Base-by-base conservation (phyloP, 495 filamentous ascomycete species). In the Polyplosphaeria fusca region DNA sequence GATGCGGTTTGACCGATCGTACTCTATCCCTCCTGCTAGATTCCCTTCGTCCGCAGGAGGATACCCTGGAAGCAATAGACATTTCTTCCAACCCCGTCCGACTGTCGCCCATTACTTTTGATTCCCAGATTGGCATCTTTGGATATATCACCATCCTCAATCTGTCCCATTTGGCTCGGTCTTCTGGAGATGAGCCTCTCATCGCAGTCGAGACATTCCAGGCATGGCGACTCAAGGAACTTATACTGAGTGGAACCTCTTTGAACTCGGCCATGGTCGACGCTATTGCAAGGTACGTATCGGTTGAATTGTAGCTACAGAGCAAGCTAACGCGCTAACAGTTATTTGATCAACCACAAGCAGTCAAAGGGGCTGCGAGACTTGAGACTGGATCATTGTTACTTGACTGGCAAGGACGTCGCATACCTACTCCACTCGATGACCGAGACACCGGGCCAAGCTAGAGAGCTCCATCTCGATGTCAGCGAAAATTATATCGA, bases 401-500 rank as follows among this genome's bases (percentile, higher is more conserved):
- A 84, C 27, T 73, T 98, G 43, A 88, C 80, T 5, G 90, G 91
- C 12, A 78, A 76, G 40, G 83, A 90, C 67, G 84, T 90, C 1
- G 90, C 89, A 5, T 79, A 83, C 46, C 76, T 98, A 27, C 81
- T 96, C 66, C 79, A 83, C 61, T 85, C 88, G 5, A 86, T 96
- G 80, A 72, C 75, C 22, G 63, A 70, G 42, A 32, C 20, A 1
- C 66, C 71, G 16, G 82, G 79, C 1, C 66, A 71, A 28, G 71
- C 80, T 28, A 83, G 87, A 20, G 79, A 86, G 24, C 71, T 96
- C 37, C 86, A 94, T 65, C 74, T 97, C 76, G 73, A 85, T 55
- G 78, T 95, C 50, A 94, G 82, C 62, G 85, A 87, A 46, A 98
- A 96, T 69, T 80, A 82, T 5, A 79, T 96, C 23, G 86, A 91